phyloP scores from a whole-genome alignment of 2,329 filamentous ascomycete species.

The Catunica adiposa region DNA sequence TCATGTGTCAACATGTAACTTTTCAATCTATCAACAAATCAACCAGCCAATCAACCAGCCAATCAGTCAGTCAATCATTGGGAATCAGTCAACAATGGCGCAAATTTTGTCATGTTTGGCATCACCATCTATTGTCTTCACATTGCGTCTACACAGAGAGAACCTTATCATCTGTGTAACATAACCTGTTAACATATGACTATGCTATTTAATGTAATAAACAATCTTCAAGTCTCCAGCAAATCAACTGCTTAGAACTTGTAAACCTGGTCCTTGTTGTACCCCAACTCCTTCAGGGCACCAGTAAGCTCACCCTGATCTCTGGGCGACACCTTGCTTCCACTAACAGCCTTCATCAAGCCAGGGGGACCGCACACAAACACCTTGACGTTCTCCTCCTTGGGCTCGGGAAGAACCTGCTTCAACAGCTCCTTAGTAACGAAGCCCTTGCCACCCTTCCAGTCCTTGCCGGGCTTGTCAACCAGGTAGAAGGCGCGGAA shows the following conservation, averaged over 20 bases:
- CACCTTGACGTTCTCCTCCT: conserved; percentile 82
- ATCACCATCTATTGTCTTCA: too few species aligned
- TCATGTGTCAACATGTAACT: not conserved
- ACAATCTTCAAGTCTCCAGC: too few species aligned
- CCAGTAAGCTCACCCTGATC: conserved; percentile 86
- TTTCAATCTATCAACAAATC: not conserved
- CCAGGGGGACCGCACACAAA: conserved; percentile 91
- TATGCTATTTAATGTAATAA: too few species aligned
- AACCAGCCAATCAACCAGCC: too few species aligned
- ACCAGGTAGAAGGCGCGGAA: conserved; percentile 93
- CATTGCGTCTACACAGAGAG: too few species aligned
- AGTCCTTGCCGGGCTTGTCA: conserved; percentile 65
- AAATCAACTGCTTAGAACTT: conserved; percentile 50
- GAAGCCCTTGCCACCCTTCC: conserved; percentile 61
- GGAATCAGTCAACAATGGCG: too few species aligned
- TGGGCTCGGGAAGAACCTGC: conserved; percentile 85
- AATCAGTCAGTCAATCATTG: too few species aligned
- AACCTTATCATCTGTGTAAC: too few species aligned
- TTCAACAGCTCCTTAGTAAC: conserved; percentile 87
- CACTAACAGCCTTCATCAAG: conserved; percentile 84
- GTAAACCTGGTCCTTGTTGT: conserved; percentile 62
- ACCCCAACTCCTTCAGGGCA: conserved; percentile 65
- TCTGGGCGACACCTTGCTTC: conserved; percentile 73
- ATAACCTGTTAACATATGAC: too few species aligned
- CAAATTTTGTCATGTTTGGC: too few species aligned